Conservation (phyloP, 1,284 basidiomycete genomes). For the Caloboletus firmus region DNA sequence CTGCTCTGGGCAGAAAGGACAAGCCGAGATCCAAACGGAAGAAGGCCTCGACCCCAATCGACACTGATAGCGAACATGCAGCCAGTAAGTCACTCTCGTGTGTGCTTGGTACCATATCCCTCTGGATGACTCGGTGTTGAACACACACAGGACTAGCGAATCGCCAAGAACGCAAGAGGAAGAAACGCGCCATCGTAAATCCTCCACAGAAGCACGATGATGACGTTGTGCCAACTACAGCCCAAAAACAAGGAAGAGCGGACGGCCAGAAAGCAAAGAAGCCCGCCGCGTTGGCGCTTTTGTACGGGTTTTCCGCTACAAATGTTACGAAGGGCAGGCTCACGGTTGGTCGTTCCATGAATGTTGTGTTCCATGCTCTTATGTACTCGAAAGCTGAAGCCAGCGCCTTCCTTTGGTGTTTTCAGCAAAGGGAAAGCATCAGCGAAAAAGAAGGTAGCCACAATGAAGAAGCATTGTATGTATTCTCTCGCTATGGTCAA, state of each 20-base stretch:
- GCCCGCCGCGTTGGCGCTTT: slow-evolving; percentile 58
- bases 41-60: slow-evolving; percentile 9
- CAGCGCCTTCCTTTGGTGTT: slow-evolving; percentile 51
- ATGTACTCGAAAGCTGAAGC: slow-evolving; percentile 41
- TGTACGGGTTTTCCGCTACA: slow-evolving; percentile 71
- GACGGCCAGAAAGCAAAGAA: slow-evolving; percentile 37
- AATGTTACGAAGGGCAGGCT: slow-evolving; percentile 66
- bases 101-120: background rate
- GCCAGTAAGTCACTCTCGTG: slow-evolving; percentile 33
- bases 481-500: background rate
- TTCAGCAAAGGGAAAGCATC: slow-evolving; percentile 75
- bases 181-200: slow-evolving; percentile 52
- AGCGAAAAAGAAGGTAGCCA: slow-evolving; percentile 36
- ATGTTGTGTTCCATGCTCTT: slow-evolving; percentile 1
- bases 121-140: background rate
- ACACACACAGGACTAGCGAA: slow-evolving; percentile 48
- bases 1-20: slow-evolving; percentile 19
- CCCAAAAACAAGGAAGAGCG: slow-evolving; percentile 11
- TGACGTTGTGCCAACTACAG: slow-evolving; percentile 6
- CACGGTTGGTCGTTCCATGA: slow-evolving; percentile 49
- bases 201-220: slow-evolving; percentile 17
- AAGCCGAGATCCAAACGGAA: slow-evolving; percentile 14
- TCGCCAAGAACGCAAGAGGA: slow-evolving; percentile 54
- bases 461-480: slow-evolving; percentile 22
- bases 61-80: slow-evolving; percentile 34